phyloP scores from a whole-genome alignment of 2,329 filamentous ascomycete genomes.

The Calonectria honghensis region DNA sequence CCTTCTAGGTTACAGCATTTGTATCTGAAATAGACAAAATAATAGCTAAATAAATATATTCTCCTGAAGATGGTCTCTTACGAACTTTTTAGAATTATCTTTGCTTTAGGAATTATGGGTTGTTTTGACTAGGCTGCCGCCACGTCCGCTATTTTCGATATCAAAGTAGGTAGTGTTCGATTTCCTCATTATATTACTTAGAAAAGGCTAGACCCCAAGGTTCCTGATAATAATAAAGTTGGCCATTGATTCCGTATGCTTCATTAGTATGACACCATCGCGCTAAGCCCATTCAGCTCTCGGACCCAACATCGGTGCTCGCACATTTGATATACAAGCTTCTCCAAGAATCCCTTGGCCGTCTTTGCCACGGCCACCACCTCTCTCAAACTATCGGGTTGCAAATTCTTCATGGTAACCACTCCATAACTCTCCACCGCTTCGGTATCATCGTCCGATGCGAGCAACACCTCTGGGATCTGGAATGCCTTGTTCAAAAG shows the following conservation, averaged over 20 bases:
- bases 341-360: slow-evolving; percentile 80
- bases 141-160: too few species aligned
- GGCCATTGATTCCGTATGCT: not conserved
- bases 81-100: too few species aligned
- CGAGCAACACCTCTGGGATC: slow-evolving; percentile 65
- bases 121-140: too few species aligned
- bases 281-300: slow-evolving; percentile 81
- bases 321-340: slow-evolving; percentile 81
- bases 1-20: too few species aligned
- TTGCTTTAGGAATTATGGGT: too few species aligned
- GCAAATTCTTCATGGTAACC: slow-evolving; percentile 76
- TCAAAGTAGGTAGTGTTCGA: too few species aligned
- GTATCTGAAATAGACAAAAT: too few species aligned
- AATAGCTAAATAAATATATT: too few species aligned
- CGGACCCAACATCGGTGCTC: slow-evolving; percentile 84
- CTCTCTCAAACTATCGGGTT: slow-evolving; percentile 76
- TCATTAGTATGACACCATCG: slow-evolving; percentile 80
- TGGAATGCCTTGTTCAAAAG: slow-evolving; percentile 73
- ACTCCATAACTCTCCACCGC: slow-evolving; percentile 84
- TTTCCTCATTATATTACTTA: too few species aligned
- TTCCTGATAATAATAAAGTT: too few species aligned
- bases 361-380: slow-evolving; percentile 79
- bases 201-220: too few species aligned
- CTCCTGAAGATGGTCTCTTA: too few species aligned
- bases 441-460: slow-evolving; percentile 61